Base-by-base conservation (phyloP, 306 rosid species). In the Hylodesmum podocarpum region DNA sequence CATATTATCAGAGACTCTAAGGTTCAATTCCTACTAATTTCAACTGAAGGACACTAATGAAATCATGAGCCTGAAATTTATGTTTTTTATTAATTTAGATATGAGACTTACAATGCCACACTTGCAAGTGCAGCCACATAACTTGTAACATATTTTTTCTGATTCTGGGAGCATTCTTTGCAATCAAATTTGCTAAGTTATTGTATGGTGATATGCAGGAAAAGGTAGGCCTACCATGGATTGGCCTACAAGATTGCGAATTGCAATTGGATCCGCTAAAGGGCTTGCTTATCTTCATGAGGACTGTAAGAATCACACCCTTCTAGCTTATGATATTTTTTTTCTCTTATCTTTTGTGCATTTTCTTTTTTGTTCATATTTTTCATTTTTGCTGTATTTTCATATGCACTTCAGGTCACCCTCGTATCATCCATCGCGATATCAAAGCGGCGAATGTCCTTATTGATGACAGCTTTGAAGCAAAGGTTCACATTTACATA, bases 221-320 rank as follows among this genome's bases (percentile, higher is more conserved):
- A 94, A 88, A 53, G 89, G 79, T 31, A 59, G 29, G 9, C 91
- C 94, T 19, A 82, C 83, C 18, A 88, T 94, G 98, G 93, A 88
- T 77, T 94, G 97, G 97, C 27, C 87, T 46, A 71, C 81, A 1
- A 87, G 98, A 76, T 79, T 90, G 66, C 80, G 91, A 25, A 94
- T 94, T 75, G 97, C 97, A 3, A 59, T 70, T 4, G 98, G 98
- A 34, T 77, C 93, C 13, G 90, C 96, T n/a, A 94, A 84, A 81
- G 98, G 98, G 61, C 94, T 94, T 66, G 88, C 93, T 3, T 91
- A 94, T 84, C 92, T 94, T 81, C 97, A 94, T 6, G 97, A 91
- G 50, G 97, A 94, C 18, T 94, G 98, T 94, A 84, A 89, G 90
- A 72, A 50, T n/a, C 16, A 24, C 11, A 18, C 75, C 62, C 34